A percentile compares a stretch with the other conserved stretches of the same genome.
Conservation (phyloP, 768 basidiomycete species). For the Kwoniella sp. region DNA sequence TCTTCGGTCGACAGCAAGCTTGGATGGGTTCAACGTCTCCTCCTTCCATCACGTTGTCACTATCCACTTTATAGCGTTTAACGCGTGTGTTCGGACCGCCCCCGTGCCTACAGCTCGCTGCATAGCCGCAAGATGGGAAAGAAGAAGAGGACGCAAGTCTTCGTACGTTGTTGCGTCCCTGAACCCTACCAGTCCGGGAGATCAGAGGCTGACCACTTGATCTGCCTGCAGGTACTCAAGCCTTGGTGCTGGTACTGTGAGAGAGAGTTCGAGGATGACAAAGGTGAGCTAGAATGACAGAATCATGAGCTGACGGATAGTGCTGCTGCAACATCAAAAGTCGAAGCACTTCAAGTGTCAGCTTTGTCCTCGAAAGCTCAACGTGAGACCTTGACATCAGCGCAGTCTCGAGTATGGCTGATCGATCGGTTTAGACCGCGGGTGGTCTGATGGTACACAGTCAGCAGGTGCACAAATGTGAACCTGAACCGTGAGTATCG, state of each 20-base stretch:
- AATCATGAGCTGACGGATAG: slow-evolving; percentile 52
- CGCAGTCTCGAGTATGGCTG: too few relatives aligned
- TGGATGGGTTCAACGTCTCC: too few relatives aligned
- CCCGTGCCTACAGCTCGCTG: too few relatives aligned
- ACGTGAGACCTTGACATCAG: slow-evolving; percentile 50
- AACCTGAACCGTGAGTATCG: slow-evolving; percentile 83
- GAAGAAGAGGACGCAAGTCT: slow-evolving; percentile 46
- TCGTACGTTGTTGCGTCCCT: slow-evolving; percentile 31
- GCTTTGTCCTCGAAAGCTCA: slow-evolving; percentile 88
- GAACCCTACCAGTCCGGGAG: neutral
- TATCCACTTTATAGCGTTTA: neutral
- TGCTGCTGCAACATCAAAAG: slow-evolving; percentile 98
- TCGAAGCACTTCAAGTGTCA: slow-evolving; percentile 99
- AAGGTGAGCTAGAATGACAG: slow-evolving; percentile 61
- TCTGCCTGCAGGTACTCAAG: slow-evolving; percentile 40
- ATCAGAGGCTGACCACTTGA: neutral
- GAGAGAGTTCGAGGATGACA: slow-evolving; percentile 98
- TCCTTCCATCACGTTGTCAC: too few relatives aligned
- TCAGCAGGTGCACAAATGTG: slow-evolving; percentile 98
- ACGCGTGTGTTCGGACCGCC: neutral
- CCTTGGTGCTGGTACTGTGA: slow-evolving; percentile 99
- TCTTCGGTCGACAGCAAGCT: too few relatives aligned
- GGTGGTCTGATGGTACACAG: slow-evolving; percentile 97
- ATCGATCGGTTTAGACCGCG: slow-evolving; percentile 58
- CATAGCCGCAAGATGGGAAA: slow-evolving; percentile 38